Evolutionary conservation across 768 basidiomycete genomes (phyloP).

Genomic region (Hemileccinum rubropunctum): DNA sequence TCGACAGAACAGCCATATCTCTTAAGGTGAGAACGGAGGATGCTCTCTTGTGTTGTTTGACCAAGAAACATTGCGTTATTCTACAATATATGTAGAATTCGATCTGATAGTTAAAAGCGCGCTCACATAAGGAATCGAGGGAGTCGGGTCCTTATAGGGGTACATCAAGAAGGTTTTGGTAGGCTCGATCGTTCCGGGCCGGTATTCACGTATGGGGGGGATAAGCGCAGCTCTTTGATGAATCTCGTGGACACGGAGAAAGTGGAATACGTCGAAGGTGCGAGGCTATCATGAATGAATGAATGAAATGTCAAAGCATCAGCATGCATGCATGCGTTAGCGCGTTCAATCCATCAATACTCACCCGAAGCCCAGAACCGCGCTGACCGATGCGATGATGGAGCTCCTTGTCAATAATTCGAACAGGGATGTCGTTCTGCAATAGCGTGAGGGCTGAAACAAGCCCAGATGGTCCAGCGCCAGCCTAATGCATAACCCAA

Average conservation of each 20-base stretch:
- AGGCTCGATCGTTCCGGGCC: constrained; percentile 21
- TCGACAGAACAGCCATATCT: constrained; percentile 35
- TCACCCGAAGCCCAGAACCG: constrained; percentile 38
- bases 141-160: constrained; percentile 16
- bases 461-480: constrained; percentile 31
- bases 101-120: not conserved
- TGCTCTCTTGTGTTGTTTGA: constrained; percentile 31
- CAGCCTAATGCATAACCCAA: constrained; percentile 12
- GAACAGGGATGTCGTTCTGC: constrained; percentile 45
- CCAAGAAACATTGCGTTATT: constrained; percentile 14
- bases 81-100: not conserved
- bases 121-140: constrained; percentile 28
- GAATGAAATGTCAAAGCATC: not conserved
- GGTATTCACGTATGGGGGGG: constrained; percentile 34
- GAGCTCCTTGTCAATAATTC: constrained; percentile 48
- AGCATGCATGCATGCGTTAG: not conserved
- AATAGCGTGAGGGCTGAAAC: constrained; percentile 33
- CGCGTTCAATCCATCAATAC: not conserved
- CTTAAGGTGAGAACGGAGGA: constrained; percentile 16
- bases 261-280: constrained; percentile 42
- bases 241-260: constrained; percentile 40
- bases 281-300: constrained; percentile 21
- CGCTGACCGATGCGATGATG: constrained; percentile 37
- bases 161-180: constrained; percentile 4
- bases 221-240: constrained; percentile 28